Evolutionary conservation across 352 stramenopile genomes (phyloP).

Genomic region (Discostella stelligera): DNA sequence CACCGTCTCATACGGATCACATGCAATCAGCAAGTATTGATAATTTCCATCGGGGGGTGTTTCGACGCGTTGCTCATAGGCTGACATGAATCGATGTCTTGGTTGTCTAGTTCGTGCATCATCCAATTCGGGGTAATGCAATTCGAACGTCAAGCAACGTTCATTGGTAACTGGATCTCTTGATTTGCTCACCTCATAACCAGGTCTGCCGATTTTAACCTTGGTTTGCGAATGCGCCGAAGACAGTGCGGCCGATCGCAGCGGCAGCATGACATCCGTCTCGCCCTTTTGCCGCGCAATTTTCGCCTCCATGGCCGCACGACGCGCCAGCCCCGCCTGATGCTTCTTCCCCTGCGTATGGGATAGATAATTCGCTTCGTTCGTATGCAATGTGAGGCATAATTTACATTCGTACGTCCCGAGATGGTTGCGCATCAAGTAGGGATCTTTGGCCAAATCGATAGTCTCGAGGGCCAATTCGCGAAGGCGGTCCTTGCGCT

Average conservation of each 20-base stretch:
- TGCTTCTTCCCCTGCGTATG: slow-evolving; percentile 99
- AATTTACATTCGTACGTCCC: slow-evolving; percentile 99
- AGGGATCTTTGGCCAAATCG: slow-evolving; percentile 98
- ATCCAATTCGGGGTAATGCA: slow-evolving; percentile 96
- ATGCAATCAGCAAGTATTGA: slow-evolving; percentile 97
- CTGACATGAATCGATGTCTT: slow-evolving; percentile 97
- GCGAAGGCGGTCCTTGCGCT: slow-evolving; percentile 93
- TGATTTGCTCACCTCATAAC: slow-evolving; percentile 97
- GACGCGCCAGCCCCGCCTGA: slow-evolving; percentile 93
- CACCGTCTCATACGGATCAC: slow-evolving; percentile 98
- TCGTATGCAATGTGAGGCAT: slow-evolving; percentile 98
- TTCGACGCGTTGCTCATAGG: slow-evolving; percentile 99
- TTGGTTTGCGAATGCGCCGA: slow-evolving; percentile 72
- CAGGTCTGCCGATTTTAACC: slow-evolving; percentile 94
- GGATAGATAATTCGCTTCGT: slow-evolving; percentile 98
- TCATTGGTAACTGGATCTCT: slow-evolving; percentile 69
- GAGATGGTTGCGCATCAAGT: slow-evolving; percentile 99
- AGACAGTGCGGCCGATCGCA: slow-evolving; percentile 15
- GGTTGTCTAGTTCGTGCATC: slow-evolving; percentile 86
- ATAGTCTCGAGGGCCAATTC: slow-evolving; percentile 98
- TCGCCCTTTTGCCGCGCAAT: slow-evolving; percentile 50
- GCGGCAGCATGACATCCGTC: slow-evolving; percentile 41
- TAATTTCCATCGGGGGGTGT: slow-evolving; percentile 89
- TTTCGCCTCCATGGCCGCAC: slow-evolving; percentile 83
- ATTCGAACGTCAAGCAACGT: slow-evolving; percentile 86